Base-by-base conservation (phyloP, 305 asterid species). In the Plantago coronopus region DNA sequence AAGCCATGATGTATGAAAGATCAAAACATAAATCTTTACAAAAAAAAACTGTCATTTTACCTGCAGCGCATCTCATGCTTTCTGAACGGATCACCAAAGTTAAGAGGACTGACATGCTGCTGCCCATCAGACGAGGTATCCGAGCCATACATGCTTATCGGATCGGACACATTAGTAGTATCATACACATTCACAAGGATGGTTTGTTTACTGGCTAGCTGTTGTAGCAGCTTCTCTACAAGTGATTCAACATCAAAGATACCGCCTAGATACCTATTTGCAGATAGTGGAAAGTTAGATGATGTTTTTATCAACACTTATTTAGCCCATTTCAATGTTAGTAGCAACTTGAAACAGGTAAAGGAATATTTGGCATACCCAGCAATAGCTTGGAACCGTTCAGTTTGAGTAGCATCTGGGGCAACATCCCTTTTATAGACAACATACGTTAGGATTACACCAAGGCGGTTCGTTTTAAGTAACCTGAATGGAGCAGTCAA, bases 61-160 rank as follows among this genome's bases (percentile, higher is more conserved):
- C 99, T 76, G 99, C 99, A 93, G 63, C 76, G 95, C 99, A 93
- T 93, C 78, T 89, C 99, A 67, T 93, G 99, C 75, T 83, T 93
- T 65, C 97, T 73, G 69, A 82, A 82, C 2, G 97, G 99, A 78
- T 89, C 97, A 70, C 96, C 99, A 60, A 93, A 93, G 83, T 85
- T 89, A 38, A 93, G 96, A 65, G 63, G 65, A 65, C 99, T 93
- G 67, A 82, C 85, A 68, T 27, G 81, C 73, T 58, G 71, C 71
- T 82, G 63, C 50, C 88, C 88, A 38, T 85, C 81, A 15, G 59
- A 64, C 4, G 82, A 69, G 45, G 79, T 69, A 69, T 74, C 77
- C 42, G 88, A 78, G 49, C 96, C 96, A 37, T 93, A 89, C 99
- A 93, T 93, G 79, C 97, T 89, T 70, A 93, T 93, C 31, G 85